These are phyloP conservation scores for Fraxinus latifolia DNA, from an alignment of 305 asterid species.

Conservation along the genomic window DNA sequence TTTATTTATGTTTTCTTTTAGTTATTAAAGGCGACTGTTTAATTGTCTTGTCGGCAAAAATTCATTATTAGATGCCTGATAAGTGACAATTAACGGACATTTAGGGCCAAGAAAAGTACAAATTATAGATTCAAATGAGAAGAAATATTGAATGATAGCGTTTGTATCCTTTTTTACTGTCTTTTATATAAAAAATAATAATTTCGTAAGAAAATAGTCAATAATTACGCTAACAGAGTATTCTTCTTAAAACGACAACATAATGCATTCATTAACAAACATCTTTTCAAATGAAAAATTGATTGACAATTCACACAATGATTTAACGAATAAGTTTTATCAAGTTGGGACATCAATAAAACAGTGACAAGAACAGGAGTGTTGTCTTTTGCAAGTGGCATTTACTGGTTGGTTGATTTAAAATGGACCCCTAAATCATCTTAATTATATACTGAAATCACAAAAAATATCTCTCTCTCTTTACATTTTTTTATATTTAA, in stretches of 20 bases:
- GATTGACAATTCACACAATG: neutral
- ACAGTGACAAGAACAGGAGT: conserved; percentile 36
- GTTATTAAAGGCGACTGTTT: neutral
- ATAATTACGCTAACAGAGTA: neutral
- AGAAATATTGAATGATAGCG: neutral
- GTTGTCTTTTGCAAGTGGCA: conserved; percentile 43
- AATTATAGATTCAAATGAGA: too few species aligned
- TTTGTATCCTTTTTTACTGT: neutral
- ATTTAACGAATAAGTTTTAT: neutral
- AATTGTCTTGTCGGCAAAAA: neutral
- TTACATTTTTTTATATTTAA: too few species aligned
- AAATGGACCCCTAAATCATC: conserved; percentile 27
- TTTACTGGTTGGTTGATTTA: conserved; percentile 35
- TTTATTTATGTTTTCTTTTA: too few species aligned
- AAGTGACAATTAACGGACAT: neutral
- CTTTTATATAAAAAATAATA: neutral
- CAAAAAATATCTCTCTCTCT: neutral
- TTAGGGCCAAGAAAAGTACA: neutral
- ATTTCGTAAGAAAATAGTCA: neutral
- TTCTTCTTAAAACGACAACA: neutral
- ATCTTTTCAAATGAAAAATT: neutral
- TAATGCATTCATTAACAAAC: neutral
- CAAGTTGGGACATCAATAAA: conserved; percentile 25
- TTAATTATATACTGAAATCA: neutral
- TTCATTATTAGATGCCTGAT: neutral